Evolutionary conservation across 257 asterid genomes (phyloP), one percentile per base, ranked within the genome.

Genomic region (Petunia axillaris): DNA sequence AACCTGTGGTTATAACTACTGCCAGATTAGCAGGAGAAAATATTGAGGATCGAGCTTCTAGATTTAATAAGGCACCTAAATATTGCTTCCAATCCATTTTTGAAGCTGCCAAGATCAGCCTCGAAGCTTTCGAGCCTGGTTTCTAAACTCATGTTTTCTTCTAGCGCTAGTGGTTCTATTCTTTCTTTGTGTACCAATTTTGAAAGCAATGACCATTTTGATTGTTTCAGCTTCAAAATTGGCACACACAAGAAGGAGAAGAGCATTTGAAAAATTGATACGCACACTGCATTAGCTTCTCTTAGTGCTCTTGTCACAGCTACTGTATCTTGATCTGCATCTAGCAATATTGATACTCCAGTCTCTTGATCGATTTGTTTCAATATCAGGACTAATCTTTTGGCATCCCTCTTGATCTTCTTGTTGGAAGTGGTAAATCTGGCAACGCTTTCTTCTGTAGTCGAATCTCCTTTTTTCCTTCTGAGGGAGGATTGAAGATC

Each of bases 181-280:
- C 60, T 58, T 68, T 82, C 86, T 41, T 76, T 85, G 14, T 76
- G 76, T 44, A 83, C 65, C 63, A 87, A 71, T 48, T 82, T 87
- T 52, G 85, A 83, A 81, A 87, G 84, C 77, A 86, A 15, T 40
- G 83, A 79, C 88, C 90, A 87, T 81, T 81, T 87, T 25, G 64
- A 80, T 44, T 37, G 37, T 85, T 83, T 83, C 58, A 82, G 54
- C 71, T 83, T 85, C 53, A 59, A 75, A 73, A 83, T 53, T 53
- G 85, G 85, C 37, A 43, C 71, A 15, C 84, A 83, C 50, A 87
- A 70, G 78, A 79, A 87, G 11, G 65, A 10, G 74, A 83, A 54
- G 37, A 76, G 76, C 8, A 66, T 54, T 46, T 81, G 88, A 63
- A 87, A 87, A 75, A 76, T 74, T n/a, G 82, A 71, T 36, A 64